Percentiles rank a stretch among this genome's conserved stretches.
These are phyloP conservation scores for Colletotrichum sp. DNA, from an alignment of 2,329 filamentous ascomycete species.

Conservation along the genomic window DNA sequence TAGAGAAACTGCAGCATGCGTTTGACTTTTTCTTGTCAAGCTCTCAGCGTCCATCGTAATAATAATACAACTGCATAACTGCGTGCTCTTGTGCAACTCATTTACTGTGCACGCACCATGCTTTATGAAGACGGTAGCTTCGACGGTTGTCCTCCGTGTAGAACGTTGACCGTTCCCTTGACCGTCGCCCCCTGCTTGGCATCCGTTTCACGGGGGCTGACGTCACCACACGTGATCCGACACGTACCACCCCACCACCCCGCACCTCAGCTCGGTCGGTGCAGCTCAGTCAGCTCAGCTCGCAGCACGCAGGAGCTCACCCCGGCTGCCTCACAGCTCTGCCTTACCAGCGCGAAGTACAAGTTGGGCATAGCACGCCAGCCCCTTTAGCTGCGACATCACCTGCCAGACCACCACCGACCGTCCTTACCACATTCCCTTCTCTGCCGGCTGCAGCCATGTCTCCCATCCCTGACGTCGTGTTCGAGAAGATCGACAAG, in stretches of 20 bases:
- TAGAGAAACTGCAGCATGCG: not conserved
- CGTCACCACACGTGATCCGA: not conserved
- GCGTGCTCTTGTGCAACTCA: not conserved
- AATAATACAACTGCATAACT: not conserved
- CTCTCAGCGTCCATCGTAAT: not conserved
- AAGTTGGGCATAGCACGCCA: slow-evolving; percentile 1
- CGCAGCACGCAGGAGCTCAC: not conserved
- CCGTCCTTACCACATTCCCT: not conserved
- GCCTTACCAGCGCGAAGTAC: not conserved
- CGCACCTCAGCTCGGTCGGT: not conserved
- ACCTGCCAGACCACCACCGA: not conserved
- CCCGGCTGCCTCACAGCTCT: not conserved
- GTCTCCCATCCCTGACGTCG: slow-evolving; percentile 43
- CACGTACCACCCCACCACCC: not conserved
- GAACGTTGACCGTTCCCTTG: not conserved
- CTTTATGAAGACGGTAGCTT: not conserved
- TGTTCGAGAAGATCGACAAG: slow-evolving; percentile 48
- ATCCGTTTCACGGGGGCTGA: not conserved
- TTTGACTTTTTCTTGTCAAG: not conserved
- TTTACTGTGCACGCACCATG: not conserved
- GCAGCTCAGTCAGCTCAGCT: not conserved
- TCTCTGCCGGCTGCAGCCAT: slow-evolving; percentile 23
- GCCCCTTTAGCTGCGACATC: not conserved
- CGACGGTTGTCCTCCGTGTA: not conserved
- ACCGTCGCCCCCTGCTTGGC: not conserved